Base-by-base conservation (phyloP, 2,329 filamentous ascomycete genomes). In the Dothistroma septosporum region DNA sequence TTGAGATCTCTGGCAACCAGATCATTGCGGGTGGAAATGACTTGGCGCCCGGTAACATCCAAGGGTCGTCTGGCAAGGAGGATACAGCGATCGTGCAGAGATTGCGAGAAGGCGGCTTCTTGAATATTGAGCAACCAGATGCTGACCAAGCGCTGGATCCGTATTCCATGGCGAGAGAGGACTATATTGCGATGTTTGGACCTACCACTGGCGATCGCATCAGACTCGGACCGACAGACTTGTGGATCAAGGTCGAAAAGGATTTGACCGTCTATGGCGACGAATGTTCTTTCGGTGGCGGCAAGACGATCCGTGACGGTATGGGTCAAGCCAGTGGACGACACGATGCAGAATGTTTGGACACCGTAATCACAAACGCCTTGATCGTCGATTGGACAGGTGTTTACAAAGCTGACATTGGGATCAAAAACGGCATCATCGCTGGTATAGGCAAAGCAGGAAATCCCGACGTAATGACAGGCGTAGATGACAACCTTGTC, bases 321-420 rank as follows among this genome's bases (percentile, higher is more conserved):
- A 97, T 97, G 92, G 93, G 92, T 2, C 92, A 97, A 78, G 90
- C 92, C 5, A 88, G 87, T 24, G 92, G 91, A 4, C 83, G 90
- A 48, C 77, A 83, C 0, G 88, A 93, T 69, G 79, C 81, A 2
- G 86, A 92, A 24, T 86, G 85, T 24, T 78, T 97, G 61, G 93
- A 97, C 73, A 84, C 93, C 52, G 90, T 96, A 24, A 85, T 97
- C 61, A 91, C 87, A 1, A 97, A 97, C 70, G 93, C 92, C 5
- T 78, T 97, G 65, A 88, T 97, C 41, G 83, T 97, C 21, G 93
- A 97, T 77, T 95, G 89, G 84, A 88, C 84, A 0, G 93, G 93
- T 53, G 96, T 97, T 71, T 95, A 91, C 81, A 97, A 97, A 78
- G 93, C 92, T 6, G 93, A 97, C 74, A 96, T 97, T 72, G 93